Evolutionary conservation across 148 eudicot species (phyloP), one percentile per base, ranked within the genome.

Genomic region (Nepenthes gracilis): DNA sequence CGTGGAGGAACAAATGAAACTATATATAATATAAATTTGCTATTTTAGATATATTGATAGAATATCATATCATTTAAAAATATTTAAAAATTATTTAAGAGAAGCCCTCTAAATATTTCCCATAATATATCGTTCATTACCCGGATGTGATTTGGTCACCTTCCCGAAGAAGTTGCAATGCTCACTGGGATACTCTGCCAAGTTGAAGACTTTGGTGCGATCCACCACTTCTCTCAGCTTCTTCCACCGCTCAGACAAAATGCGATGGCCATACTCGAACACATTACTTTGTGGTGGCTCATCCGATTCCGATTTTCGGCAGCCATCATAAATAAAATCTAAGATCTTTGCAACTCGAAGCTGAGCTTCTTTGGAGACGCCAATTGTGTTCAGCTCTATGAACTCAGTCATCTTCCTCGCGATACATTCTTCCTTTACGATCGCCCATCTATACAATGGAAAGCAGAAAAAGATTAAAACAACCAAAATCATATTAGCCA

Each of bases 281-380:
- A 85, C 70, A 23, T 80, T 80, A 13, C 65, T 55, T 10, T 47
- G 5, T 43, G 36, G 48, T 6, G 61, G 60, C 23, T 23, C 23
- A 23, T 23, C 23, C 0, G 23, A 23, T 23, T 23, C 23, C 23
- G 23, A 23, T 23, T 23, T 23, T 1, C 23, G 37, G n/a, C 15
- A 12, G 40, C 43, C 48, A 14, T 84, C 75, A 13, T 83, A 78
- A 14, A 87, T 64, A 10, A 65, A 73, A 35, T 80, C 66, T 12
- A 92, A 55, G 43, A 92, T 71, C 73, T 67, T 88, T 7, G 96
- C 77, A 40, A 88, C 86, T 54, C 94, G 75, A 45, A 82, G 71
- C 59, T 92, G 98, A 15, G 91, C 78, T 65, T 88, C 96, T 54
- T 79, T 87, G 2, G 96, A 92, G 4, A 80, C 90, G 9, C 97